Base-by-base conservation (phyloP, 2,329 filamentous ascomycete genomes). In the Phoma sp. region DNA sequence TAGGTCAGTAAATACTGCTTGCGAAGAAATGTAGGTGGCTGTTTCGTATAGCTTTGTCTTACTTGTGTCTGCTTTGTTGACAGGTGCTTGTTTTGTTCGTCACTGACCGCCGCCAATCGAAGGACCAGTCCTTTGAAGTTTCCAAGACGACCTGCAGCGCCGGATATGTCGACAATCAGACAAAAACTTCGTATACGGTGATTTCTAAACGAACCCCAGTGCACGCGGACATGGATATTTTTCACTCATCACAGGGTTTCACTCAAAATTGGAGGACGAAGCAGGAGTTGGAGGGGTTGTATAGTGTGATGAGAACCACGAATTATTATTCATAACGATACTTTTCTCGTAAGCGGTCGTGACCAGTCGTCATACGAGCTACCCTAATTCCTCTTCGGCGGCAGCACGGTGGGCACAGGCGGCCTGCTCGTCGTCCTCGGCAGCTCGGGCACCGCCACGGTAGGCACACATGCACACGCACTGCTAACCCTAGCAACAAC, bases 341-440 rank as follows among this genome's bases (percentile, higher is more conserved):
- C 28, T 42, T 29, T 29, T 15, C n/a, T 3, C 15, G 17, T 42
- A 42, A 10, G 15, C 23, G 6, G 12, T 26, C 7, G 30, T 45
- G 14, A 45, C 29, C 9, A 20, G 4, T 30, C 25, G 9, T 30
- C 5, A 15, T 7, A 7, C 25, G 12, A n/a, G 7, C 23, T 12
- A 25, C 9, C 28, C 7, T 23, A 42, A 12, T 30, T 20, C 39
- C 15, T 42, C 56, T 47, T 62, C 9, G 62, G 65, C 26, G 63
- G 64, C 48, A 68, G 42, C 30, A 66, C 61, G 10, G 66, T 68
- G 45, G 66, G 66, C 40, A 68, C 63, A 23, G 63, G 61, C 14
- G 53, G 52, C 30, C 66, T 55, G 33, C 48, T 62, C 11, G 63
- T 68, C 18, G 64, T 68, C 45, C 63, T 49, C 5, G 65, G 64